A percentile compares a stretch with the other conserved stretches of the same genome.
These are phyloP conservation scores for Eutrema heterophyllum DNA, from an alignment of 345 rosid genomes.

Conservation along the genomic window DNA sequence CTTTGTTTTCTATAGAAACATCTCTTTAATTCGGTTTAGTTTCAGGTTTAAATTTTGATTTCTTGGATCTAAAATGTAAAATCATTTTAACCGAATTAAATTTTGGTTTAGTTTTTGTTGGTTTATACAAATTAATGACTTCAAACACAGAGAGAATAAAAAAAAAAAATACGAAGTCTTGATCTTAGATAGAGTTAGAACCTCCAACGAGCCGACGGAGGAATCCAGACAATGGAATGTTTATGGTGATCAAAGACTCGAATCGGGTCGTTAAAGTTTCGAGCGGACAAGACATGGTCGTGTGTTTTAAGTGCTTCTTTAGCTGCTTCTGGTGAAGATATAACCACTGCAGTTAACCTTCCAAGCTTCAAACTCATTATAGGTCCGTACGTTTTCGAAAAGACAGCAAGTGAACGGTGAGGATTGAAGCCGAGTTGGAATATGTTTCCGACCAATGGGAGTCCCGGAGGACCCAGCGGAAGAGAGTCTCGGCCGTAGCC, in stretches of 20 bases:
- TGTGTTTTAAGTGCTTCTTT: constrained; percentile 31
- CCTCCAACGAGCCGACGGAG: constrained; percentile 32
- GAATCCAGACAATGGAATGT: constrained; percentile 12
- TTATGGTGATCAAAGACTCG: constrained; percentile 28
- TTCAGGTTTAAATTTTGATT: not conserved
- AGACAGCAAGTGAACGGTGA: constrained; percentile 29
- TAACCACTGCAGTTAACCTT: constrained; percentile 12
- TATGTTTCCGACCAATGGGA: constrained; percentile 44
- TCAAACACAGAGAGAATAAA: not conserved
- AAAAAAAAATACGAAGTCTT: not conserved
- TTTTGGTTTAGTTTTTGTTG: not conserved
- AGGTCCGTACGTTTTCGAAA: constrained; percentile 39
- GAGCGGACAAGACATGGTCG: constrained; percentile 24
- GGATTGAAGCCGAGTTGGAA: constrained; percentile 33
- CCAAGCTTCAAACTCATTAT: constrained; percentile 39
- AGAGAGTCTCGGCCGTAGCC: not conserved
- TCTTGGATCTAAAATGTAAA: not conserved
- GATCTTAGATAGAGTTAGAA: not conserved
- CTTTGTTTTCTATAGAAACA: not conserved
- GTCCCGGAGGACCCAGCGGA: constrained; percentile 29
- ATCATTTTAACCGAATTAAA: not conserved
- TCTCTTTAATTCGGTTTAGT: not conserved
- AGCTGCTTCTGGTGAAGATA: constrained; percentile 30
- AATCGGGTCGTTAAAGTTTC: constrained; percentile 25
- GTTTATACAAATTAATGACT: not conserved